Conservation (phyloP, 768 basidiomycete genomes). For the Suillus placidus region DNA sequence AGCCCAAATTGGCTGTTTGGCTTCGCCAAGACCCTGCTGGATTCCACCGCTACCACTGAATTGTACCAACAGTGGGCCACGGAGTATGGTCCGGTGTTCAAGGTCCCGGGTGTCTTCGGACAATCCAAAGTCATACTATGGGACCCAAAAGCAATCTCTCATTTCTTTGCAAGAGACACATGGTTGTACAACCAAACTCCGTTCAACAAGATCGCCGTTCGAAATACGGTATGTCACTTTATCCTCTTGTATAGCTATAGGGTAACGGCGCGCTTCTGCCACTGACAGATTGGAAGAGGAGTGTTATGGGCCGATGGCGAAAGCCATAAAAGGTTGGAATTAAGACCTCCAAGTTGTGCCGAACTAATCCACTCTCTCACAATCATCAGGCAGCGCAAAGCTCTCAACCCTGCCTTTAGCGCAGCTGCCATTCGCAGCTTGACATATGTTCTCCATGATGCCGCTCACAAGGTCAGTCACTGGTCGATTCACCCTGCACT, state of each 20-base stretch:
- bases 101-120: conserved; percentile 40
- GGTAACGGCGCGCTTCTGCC: not conserved
- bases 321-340: conserved; percentile 10
- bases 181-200: conserved; percentile 45
- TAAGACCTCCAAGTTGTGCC: too few relatives aligned
- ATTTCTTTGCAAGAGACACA: conserved; percentile 53
- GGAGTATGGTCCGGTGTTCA: conserved; percentile 47
- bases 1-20: conserved; percentile 46
- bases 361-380: not conserved
- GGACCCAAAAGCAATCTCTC: conserved; percentile 50
- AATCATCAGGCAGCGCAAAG: conserved; percentile 47
- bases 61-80: conserved; percentile 47
- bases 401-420: conserved; percentile 54
- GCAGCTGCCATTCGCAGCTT: conserved; percentile 51
- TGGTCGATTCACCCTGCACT: not conserved
- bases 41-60: conserved; percentile 30
- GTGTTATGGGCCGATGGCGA: conserved; percentile 36
- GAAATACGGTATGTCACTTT: conserved; percentile 37
- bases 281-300: conserved; percentile 24
- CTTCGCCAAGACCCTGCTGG: conserved; percentile 26
- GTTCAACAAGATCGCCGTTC: conserved; percentile 40
- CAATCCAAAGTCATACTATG: conserved; percentile 37
- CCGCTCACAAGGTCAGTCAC: conserved; percentile 47
- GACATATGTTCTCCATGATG: conserved; percentile 52
- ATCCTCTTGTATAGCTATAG: not conserved